Evolutionary conservation across 345 rosid genomes (phyloP).

Genomic region (Cardiospermum halicacabum): DNA sequence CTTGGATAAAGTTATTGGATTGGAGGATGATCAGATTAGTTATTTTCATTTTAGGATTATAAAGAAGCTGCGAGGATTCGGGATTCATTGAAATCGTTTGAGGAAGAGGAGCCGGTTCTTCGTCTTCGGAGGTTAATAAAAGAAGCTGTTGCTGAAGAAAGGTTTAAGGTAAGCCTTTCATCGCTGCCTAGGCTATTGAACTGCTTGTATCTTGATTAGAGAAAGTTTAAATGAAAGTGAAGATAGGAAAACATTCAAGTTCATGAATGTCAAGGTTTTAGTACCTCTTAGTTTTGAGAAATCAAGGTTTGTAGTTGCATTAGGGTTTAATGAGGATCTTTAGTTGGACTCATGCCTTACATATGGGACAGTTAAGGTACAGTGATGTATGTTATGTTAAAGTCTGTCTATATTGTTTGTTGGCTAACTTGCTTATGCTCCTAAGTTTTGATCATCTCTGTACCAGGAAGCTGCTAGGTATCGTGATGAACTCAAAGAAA

Average conservation of each 20-base stretch:
- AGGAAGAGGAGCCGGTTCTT: conserved; percentile 66
- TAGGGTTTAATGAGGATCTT: neutral
- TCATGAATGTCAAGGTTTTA: neutral
- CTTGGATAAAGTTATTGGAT: neutral
- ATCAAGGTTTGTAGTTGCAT: neutral
- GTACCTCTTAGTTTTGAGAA: neutral
- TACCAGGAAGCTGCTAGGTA: conserved; percentile 59
- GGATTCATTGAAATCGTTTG: conserved; percentile 53
- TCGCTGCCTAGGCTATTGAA: neutral
- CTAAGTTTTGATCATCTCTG: conserved; percentile 4
- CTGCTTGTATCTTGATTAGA: neutral
- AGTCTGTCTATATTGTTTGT: neutral
- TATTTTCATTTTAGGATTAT: conserved; percentile 41
- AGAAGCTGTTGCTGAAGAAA: conserved; percentile 49
- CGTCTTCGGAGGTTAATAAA: conserved; percentile 46
- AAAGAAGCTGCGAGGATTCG: conserved; percentile 70
- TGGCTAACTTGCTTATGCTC: neutral
- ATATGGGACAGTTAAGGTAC: neutral
- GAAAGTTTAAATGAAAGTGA: too few relatives aligned
- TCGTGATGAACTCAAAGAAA: conserved; percentile 51
- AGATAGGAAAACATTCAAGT: too few relatives aligned
- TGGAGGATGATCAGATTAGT: neutral
- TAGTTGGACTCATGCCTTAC: neutral
- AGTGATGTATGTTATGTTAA: neutral
- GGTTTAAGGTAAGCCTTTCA: conserved; percentile 49